A percentile compares a stretch with the other conserved stretches of the same genome.
phyloP scores from a whole-genome alignment of 2,329 filamentous ascomycete species.

The Dryadomyces sulphureus region DNA sequence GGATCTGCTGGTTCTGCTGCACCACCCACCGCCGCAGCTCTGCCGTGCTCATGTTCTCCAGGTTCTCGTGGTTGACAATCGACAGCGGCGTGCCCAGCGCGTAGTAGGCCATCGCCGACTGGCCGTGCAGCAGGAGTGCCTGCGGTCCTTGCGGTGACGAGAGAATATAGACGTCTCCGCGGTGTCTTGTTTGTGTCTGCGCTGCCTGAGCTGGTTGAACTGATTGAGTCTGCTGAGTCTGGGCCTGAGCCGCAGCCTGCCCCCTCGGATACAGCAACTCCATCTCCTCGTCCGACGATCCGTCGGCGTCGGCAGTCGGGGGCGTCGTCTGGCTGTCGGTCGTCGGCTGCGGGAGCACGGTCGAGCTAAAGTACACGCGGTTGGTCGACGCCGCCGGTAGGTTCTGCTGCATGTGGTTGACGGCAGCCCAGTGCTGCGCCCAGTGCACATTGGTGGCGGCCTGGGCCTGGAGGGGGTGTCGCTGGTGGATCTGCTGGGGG shows the following conservation, averaged over 20 bases:
- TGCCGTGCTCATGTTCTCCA: background rate
- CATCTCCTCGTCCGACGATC: background rate
- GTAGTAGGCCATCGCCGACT: conserved; percentile 29
- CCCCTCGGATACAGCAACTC: too few species aligned
- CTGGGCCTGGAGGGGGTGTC: background rate
- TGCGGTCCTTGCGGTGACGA: conserved; percentile 45
- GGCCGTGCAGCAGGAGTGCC: conserved; percentile 39
- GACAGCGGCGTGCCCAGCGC: background rate
- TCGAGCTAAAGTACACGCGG: background rate
- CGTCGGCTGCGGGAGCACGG: background rate
- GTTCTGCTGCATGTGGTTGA: background rate
- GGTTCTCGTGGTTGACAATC: background rate
- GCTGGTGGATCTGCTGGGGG: background rate
- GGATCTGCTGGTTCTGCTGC: background rate
- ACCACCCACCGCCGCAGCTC: background rate
- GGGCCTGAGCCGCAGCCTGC: too few species aligned
- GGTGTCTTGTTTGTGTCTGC: too few species aligned
- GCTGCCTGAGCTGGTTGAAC: too few species aligned
- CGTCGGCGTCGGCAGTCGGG: background rate
- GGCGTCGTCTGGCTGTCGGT: background rate
- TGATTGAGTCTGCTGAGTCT: too few species aligned
- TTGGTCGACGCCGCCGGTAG: background rate
- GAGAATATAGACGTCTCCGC: conserved; percentile 43
- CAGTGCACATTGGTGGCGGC: background rate
- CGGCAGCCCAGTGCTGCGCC: background rate